phyloP scores from a whole-genome alignment of 441 rosid genomes.

The Pelargonium myrrhifolium region DNA sequence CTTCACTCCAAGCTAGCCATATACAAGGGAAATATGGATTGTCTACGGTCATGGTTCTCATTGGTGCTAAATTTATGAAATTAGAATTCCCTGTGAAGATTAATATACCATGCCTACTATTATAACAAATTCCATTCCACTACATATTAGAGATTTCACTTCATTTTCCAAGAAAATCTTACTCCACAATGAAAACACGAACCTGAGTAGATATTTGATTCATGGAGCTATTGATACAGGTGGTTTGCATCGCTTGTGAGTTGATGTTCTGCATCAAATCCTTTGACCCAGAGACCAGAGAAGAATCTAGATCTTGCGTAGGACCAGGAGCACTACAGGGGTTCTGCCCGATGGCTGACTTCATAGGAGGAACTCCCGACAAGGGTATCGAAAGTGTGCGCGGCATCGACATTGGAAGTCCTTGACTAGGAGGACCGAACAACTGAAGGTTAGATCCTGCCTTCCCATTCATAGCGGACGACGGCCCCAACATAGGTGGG shows the following conservation, averaged over 20 bases:
- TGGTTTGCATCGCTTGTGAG: conserved; percentile 33
- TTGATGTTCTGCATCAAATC: conserved; percentile 19
- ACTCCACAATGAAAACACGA: not conserved
- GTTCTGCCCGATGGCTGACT: conserved; percentile 19
- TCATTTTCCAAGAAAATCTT: too few relatives aligned
- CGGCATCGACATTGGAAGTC: conserved; percentile 40
- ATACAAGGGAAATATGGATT: too few relatives aligned
- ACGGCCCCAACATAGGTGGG: conserved; percentile 26
- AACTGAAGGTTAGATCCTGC: conserved; percentile 41
- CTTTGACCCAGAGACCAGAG: conserved; percentile 28
- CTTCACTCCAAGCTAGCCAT: too few relatives aligned
- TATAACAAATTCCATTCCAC: too few relatives aligned
- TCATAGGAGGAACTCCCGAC: conserved; percentile 20
- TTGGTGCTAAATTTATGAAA: not conserved
- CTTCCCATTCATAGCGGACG: conserved; percentile 28
- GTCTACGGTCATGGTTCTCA: not conserved
- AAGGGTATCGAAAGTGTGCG: not conserved
- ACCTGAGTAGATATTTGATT: conserved; percentile 24
- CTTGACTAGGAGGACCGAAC: conserved; percentile 45
- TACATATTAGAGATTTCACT: too few relatives aligned
- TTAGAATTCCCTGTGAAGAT: not conserved
- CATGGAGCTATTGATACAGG: conserved; percentile 12
- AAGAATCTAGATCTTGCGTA: conserved; percentile 34
- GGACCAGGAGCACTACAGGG: conserved; percentile 29
- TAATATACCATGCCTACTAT: too few relatives aligned